A percentile compares a stretch with the other conserved stretches of the same genome.
phyloP scores from a whole-genome alignment of 129 eudicot genomes.

The Arctium minus region DNA sequence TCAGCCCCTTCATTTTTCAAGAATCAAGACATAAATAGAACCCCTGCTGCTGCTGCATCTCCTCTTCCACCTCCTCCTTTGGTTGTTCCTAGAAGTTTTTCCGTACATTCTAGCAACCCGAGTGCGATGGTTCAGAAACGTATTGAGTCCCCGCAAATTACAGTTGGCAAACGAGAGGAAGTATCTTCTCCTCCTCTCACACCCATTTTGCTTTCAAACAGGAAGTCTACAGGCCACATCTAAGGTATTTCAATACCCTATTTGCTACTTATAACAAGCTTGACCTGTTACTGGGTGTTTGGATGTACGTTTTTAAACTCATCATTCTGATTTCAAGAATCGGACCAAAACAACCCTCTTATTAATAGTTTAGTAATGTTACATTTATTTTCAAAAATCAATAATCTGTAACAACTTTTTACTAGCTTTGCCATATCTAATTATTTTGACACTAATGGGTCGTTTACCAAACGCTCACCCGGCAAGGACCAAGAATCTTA shows the following conservation, averaged over 20 bases:
- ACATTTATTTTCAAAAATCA: not conserved
- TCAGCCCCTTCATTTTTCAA: constrained; percentile 57
- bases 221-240: constrained; percentile 36
- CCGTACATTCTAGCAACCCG: constrained; percentile 63
- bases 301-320: not conserved
- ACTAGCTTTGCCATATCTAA: not conserved
- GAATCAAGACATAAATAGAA: constrained; percentile 47
- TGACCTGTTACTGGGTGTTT: not conserved
- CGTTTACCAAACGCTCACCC: not conserved
- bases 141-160: constrained; percentile 33
- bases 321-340: not conserved
- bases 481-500: too few species aligned
- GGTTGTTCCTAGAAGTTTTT: constrained; percentile 68
- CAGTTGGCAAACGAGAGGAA: constrained; percentile 34
- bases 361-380: not conserved
- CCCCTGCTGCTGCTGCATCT: constrained; percentile 22
- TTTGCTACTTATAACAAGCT: not conserved
- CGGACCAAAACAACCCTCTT: not conserved
- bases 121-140: constrained; percentile 42
- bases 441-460: not conserved
- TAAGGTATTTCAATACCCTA: constrained; percentile 16
- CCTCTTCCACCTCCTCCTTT: constrained; percentile 73
- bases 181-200: constrained; percentile 77
- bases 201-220: constrained; percentile 56
- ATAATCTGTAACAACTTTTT: not conserved